Evolutionary conservation across 495 filamentous ascomycete genomes (phyloP).

Genomic region (Cercophora sp.): DNA sequence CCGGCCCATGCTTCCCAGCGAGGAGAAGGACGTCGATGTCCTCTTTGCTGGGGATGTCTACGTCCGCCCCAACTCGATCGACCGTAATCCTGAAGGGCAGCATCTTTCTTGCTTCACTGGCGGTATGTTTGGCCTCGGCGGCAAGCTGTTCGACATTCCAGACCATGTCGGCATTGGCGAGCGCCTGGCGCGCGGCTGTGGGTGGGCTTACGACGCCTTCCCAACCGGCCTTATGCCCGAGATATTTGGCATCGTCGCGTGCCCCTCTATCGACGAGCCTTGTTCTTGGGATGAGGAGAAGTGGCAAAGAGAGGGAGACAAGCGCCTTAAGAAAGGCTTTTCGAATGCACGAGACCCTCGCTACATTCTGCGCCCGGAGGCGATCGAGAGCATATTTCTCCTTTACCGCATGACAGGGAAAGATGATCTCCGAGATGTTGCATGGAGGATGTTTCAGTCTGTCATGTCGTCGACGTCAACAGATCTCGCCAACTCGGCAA

Average conservation of each 20-base stretch:
- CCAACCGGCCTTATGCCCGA: constrained; percentile 86
- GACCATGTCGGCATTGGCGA: constrained; percentile 68
- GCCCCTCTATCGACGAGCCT: constrained; percentile 33
- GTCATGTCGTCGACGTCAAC: constrained; percentile 45
- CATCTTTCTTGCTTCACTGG: constrained; percentile 70
- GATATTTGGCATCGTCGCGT: constrained; percentile 56
- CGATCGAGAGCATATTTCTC: constrained; percentile 62
- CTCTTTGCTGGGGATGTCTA: constrained; percentile 52
- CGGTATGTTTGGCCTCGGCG: constrained; percentile 83
- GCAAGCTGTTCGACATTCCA: constrained; percentile 64
- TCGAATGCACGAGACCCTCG: constrained; percentile 49
- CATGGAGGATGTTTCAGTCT: constrained; percentile 56
- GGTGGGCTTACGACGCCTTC: constrained; percentile 79
- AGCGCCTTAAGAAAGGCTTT: constrained; percentile 61
- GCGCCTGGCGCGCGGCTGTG: constrained; percentile 78
- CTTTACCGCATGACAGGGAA: constrained; percentile 61
- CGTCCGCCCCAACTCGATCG: constrained; percentile 12
- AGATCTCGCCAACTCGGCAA: constrained; percentile 43
- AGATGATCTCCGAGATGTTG: constrained; percentile 45
- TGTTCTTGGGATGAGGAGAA: constrained; percentile 35
- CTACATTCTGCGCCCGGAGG: constrained; percentile 70
- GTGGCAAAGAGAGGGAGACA: constrained; percentile 27
- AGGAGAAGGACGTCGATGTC: constrained; percentile 49
- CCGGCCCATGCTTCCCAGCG: constrained; percentile 52
- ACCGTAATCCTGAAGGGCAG: constrained; percentile 34